Evolutionary conservation across 345 rosid genomes (phyloP).

Genomic region (Arabidopsis arenosa): DNA sequence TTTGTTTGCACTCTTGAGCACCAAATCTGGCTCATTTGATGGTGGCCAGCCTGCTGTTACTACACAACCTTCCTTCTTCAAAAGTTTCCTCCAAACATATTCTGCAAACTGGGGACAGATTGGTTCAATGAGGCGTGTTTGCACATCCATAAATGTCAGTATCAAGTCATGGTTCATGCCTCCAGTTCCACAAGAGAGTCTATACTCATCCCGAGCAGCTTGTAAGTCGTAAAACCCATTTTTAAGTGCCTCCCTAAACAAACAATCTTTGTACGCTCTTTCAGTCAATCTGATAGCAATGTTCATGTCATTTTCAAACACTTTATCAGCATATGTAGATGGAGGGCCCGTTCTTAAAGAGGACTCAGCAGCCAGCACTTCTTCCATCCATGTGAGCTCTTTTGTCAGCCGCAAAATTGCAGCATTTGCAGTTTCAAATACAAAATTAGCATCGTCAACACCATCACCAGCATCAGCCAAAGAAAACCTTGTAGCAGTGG

Average conservation of each 20-base stretch:
- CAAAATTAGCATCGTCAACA: constrained; percentile 97
- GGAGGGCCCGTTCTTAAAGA: constrained; percentile 76
- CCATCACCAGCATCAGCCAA: constrained; percentile 99
- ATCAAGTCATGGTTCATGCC: constrained; percentile 78
- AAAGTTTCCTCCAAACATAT: constrained; percentile 82
- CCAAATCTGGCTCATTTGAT: constrained; percentile 69
- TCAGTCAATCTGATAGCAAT: constrained; percentile 77
- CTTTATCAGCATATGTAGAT: constrained; percentile 80
- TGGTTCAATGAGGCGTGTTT: constrained; percentile 86
- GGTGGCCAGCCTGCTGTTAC: constrained; percentile 89
- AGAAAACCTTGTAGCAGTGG: constrained; percentile 88
- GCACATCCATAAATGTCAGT: constrained; percentile 84
- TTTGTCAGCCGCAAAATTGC: constrained; percentile 88
- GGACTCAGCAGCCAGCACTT: constrained; percentile 66
- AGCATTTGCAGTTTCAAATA: constrained; percentile 83
- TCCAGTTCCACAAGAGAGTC: constrained; percentile 74
- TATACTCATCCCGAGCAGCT: constrained; percentile 92
- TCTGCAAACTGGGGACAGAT: constrained; percentile 93
- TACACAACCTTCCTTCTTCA: constrained; percentile 80
- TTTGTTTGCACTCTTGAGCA: constrained; percentile 81
- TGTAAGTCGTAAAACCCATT: constrained; percentile 92
- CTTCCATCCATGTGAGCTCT: constrained; percentile 94
- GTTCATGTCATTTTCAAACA: constrained; percentile 84
- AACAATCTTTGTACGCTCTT: constrained; percentile 61
- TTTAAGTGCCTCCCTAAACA: constrained; percentile 95